Evolutionary conservation across 106 monocot species (phyloP), one percentile per base, ranked within the genome.

Genomic region (Dendrobium nobile): DNA sequence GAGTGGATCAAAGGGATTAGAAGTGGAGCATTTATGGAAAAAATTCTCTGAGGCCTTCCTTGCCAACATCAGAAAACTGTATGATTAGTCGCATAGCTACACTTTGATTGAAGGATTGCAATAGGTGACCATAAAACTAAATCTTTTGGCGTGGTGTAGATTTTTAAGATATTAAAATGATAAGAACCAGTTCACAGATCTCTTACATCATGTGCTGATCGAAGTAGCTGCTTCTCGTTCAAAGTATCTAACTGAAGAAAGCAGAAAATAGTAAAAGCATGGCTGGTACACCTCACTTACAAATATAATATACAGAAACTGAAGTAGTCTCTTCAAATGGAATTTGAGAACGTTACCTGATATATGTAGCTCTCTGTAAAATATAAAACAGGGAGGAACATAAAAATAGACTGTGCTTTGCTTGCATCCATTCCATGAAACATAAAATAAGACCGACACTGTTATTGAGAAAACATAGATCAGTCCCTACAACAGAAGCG

Each of bases 361-460:
- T 96, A 96, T 83, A 96, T 93, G 75, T 90, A 96, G 89, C 96
- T 93, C 72, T 96, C 96, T 33, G 87, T 87, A 75, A 96, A 93
- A 41, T 84, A 93, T 48, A 93, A 85, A 27, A 93, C 9, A 9
- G 96, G 96, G 43, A 96, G 92, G 77, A 84, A 92, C 59, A 78
- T 86, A 83, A 96, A 96, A 75, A 96, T 85, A 18, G 67, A 64
- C 4, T 89, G 75, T 47, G 90, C 86, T 20, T 77, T 79, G 77
- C 76, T 85, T 6, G 41, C 87, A 79, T 93, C 90, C 86, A 96
- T 82, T 83, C 81, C 91, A 80, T 96, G 93, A 80, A 96, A 96
- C 96, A 96, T 96, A 82, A 96, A 93, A 76, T 96, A 96, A 42
- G 93, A 93, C 67, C 91, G 86, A 82, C 93, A 96, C 96, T 93